Evolutionary conservation across 108 stramenopile species (phyloP).

Genomic region (Thalassiosira profunda): DNA sequence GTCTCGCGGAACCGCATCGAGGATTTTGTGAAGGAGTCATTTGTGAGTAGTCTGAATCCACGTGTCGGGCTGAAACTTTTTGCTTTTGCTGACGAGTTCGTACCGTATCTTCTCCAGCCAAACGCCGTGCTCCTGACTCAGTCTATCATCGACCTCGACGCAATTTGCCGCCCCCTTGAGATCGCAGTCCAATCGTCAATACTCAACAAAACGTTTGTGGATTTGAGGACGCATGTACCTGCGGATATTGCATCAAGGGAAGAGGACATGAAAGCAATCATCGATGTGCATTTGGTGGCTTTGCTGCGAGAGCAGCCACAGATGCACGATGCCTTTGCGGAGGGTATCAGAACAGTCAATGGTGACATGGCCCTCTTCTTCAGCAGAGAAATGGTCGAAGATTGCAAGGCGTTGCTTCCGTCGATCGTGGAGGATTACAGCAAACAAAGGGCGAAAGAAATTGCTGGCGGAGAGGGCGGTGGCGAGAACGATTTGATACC

Average conservation of each 20-base stretch:
- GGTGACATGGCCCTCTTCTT: slow-evolving; percentile 26
- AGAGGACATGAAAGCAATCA: slow-evolving; percentile 23
- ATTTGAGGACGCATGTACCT: slow-evolving; percentile 31
- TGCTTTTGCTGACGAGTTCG: too few relatives aligned
- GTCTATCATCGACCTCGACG: slow-evolving; percentile 21
- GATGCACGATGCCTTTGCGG: slow-evolving; percentile 6
- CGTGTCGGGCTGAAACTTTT: too few relatives aligned
- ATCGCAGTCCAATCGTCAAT: slow-evolving; percentile 18
- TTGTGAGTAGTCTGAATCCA: slow-evolving; percentile 12
- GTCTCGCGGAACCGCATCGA: slow-evolving; percentile 20
- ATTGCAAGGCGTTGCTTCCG: slow-evolving; percentile 12
- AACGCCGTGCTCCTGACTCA: slow-evolving; percentile 9
- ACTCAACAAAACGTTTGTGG: slow-evolving; percentile 21
- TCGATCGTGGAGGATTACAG: slow-evolving; percentile 21
- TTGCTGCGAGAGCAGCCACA: not conserved
- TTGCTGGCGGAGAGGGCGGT: not conserved
- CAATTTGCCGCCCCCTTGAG: slow-evolving; percentile 32
- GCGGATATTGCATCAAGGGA: slow-evolving; percentile 19
- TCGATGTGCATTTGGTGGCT: not conserved
- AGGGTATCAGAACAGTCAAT: slow-evolving; percentile 8
- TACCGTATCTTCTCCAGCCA: slow-evolving; percentile 6
- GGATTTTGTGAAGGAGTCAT: slow-evolving; percentile 28
- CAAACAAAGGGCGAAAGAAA: slow-evolving; percentile 25
- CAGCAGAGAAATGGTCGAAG: slow-evolving; percentile 8
- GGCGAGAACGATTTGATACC: not conserved